A percentile compares a stretch with the other conserved stretches of the same genome.
These are phyloP conservation scores for Cladophialophora immunda DNA, from an alignment of 2,329 filamentous ascomycete species.

Conservation along the genomic window DNA sequence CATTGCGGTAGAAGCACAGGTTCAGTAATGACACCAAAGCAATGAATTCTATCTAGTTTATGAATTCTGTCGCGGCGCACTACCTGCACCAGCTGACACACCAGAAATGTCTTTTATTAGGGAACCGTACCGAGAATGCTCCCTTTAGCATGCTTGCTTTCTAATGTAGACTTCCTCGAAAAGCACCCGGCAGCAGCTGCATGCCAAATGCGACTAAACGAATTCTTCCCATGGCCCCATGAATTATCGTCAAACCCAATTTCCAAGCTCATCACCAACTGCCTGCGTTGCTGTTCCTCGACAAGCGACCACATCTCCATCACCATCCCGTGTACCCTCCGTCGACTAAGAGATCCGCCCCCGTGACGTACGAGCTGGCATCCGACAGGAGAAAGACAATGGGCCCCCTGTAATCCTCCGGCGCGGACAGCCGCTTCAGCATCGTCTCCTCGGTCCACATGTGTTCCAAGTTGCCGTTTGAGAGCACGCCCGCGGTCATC, in stretches of 20 bases:
- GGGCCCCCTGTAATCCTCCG: conserved; percentile 71
- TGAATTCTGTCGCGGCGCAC: not conserved
- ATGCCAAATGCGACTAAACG: not conserved
- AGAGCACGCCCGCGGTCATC: conserved; percentile 24
- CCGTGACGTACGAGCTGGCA: conserved; percentile 81
- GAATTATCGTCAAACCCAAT: not conserved
- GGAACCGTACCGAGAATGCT: not conserved
- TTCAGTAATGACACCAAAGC: not conserved
- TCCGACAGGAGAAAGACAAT: conserved; percentile 80
- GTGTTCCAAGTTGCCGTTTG: conserved; percentile 30
- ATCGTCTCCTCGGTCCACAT: conserved; percentile 88
- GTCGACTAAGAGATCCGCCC: conserved; percentile 75
- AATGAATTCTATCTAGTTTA: not conserved
- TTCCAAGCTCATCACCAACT: not conserved
- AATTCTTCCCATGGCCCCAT: not conserved
- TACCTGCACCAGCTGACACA: not conserved
- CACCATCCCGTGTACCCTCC: conserved; percentile 67
- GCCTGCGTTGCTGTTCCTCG: not conserved
- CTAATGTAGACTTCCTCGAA: not conserved
- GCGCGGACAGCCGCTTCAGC: conserved; percentile 73
- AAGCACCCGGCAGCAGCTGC: not conserved
- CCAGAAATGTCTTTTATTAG: not conserved
- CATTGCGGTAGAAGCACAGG: not conserved
- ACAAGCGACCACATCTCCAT: conserved; percentile 1
- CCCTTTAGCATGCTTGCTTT: not conserved